Percentiles rank a stretch among this genome's conserved stretches.
Evolutionary conservation across 164 flowering plant genomes (phyloP).

Genomic region (Stephania japonica): DNA sequence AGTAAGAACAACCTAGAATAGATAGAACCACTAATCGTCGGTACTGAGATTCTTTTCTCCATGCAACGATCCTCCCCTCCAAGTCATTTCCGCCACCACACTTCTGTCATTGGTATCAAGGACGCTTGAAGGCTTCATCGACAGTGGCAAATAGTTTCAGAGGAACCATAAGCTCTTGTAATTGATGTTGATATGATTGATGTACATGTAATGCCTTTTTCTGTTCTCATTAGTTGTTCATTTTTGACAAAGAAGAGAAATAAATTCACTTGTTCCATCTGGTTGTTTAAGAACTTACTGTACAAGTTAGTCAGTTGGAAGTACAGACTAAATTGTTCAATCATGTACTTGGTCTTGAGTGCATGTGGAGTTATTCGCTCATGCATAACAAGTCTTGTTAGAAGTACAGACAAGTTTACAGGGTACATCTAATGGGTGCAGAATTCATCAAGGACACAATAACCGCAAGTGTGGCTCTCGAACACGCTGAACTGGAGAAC

Average conservation of each 20-base stretch:
- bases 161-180: not conserved
- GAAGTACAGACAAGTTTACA: too few species aligned
- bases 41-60: not conserved
- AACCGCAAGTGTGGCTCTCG: too few species aligned
- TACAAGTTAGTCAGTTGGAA: not conserved
- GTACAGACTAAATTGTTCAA: not conserved
- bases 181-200: not conserved
- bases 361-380: too few species aligned
- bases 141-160: too few species aligned
- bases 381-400: too few species aligned
- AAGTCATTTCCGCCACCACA: not conserved
- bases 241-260: not conserved
- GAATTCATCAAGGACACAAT: too few species aligned
- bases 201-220: not conserved
- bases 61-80: not conserved
- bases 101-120: slow-evolving; percentile 1
- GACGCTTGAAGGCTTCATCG: not conserved
- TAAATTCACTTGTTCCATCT: not conserved
- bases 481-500: too few species aligned
- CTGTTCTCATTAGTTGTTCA: not conserved
- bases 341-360: too few species aligned
- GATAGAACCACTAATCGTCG: not conserved
- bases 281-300: not conserved
- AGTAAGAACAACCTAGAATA: slow-evolving; percentile 2
- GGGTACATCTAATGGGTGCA: too few species aligned